A percentile compares a stretch with the other conserved stretches of the same genome.
These are phyloP conservation scores for Heritiera littoralis DNA, from an alignment of 345 rosid species.

Conservation along the genomic window DNA sequence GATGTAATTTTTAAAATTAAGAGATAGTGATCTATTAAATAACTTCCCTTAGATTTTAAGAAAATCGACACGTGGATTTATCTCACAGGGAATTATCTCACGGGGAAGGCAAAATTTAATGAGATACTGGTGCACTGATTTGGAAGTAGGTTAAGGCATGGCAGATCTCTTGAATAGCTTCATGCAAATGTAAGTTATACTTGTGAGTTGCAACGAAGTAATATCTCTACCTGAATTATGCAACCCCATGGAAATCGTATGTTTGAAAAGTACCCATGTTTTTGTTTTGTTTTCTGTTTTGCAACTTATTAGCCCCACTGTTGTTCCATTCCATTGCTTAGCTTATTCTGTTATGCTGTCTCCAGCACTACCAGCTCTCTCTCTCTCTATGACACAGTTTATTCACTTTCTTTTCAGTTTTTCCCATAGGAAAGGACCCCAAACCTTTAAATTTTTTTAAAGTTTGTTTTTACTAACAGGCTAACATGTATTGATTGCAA, in stretches of 20 bases:
- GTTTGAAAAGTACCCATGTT: slow-evolving; percentile 18
- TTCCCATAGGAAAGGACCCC: too few species aligned
- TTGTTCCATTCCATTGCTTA: slow-evolving; percentile 12
- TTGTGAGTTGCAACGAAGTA: background rate
- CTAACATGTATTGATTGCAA: too few species aligned
- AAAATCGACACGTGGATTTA: too few species aligned
- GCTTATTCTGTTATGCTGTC: background rate
- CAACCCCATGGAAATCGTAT: slow-evolving; percentile 18
- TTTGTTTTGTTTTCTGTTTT: background rate
- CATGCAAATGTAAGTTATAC: too few species aligned
- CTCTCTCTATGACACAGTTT: background rate
- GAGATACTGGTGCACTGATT: background rate
- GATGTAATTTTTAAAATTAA: too few species aligned
- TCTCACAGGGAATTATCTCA: too few species aligned
- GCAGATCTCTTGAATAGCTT: background rate
- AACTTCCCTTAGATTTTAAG: too few species aligned
- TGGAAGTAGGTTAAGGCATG: background rate
- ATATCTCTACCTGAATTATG: slow-evolving; percentile 19
- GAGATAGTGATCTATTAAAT: too few species aligned
- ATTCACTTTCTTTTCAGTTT: too few species aligned
- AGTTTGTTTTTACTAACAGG: too few species aligned
- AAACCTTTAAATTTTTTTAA: too few species aligned
- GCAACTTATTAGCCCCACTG: slow-evolving; percentile 13
- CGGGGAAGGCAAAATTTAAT: background rate
- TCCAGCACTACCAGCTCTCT: background rate